Evolutionary conservation across 352 stramenopile genomes (phyloP), one percentile per base, ranked within the genome.

Genomic region (Phytophthora sansomeana): DNA sequence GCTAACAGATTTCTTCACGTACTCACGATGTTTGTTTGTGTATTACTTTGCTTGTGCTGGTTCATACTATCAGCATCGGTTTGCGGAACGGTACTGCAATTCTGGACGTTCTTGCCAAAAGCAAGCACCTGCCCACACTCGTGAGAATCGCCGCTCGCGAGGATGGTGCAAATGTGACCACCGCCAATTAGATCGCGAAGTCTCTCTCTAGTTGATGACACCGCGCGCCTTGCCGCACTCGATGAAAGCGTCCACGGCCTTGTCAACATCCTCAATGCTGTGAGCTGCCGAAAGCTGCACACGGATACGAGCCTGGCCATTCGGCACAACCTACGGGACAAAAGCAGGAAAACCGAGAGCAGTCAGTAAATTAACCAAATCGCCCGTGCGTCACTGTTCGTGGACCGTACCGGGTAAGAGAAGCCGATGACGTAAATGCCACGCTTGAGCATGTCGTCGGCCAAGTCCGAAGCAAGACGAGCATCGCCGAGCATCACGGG

Each of bases 361-460:
- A 46, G 17, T 67, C 28, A 67, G 49, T 38, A 24, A 41, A 24
- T 4, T 24, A 5, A 54, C 24, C 6, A 1, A 6, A 26, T 21
- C 19, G 29, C 16, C 28, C 47, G 24, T 39, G 6, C 8, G 21
- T 36, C 28, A 28, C 4, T 24, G 26, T 33, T n/a, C 24, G 33
- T n/a, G 21, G 24, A 52, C 21, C 70, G 24, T 76, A 98, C 93
- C 50, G 94, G 94, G 65, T 95, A 98, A 66, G 87, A 98, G 67
- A 98, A 98, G 42, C 93, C 94, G 53, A 98, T 97, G 47, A 98
- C 94, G 78, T 98, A 98, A 51, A 98, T 97, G 36, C 94, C 93
- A 35, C 90, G 75, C 70, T 97, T 75, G 35, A 98, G 89, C 90
- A 98, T 97, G 48, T 96, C 83, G 55, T 98, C 94, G 7, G 93